These are phyloP conservation scores for Choanephora cucurbitarum DNA, from an alignment of 371 early-diverging fungal genomes.

Conservation along the genomic window DNA sequence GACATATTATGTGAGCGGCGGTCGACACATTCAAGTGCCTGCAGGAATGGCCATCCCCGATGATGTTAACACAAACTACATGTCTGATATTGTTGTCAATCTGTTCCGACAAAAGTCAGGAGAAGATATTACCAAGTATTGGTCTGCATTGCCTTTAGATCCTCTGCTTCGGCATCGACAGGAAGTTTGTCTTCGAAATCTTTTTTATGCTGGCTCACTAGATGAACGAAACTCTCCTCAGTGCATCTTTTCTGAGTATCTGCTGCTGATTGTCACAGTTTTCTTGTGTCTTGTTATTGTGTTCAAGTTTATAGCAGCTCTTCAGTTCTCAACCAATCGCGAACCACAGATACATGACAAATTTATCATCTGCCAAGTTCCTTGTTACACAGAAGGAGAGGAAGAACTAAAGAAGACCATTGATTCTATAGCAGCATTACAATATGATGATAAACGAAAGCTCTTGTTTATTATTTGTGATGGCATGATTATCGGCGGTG, in stretches of 20 bases:
- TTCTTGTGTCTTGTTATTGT: slow-evolving; percentile 83
- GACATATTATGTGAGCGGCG: slow-evolving; percentile 52
- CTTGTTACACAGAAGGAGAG: slow-evolving; percentile 98
- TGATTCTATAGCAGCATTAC: slow-evolving; percentile 83
- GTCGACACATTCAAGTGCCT: slow-evolving; percentile 23
- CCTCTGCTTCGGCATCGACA: slow-evolving; percentile 35
- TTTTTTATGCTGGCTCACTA: slow-evolving; percentile 84
- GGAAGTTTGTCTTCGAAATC: slow-evolving; percentile 71
- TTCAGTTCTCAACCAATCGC: slow-evolving; percentile 72
- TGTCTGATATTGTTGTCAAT: slow-evolving; percentile 57
- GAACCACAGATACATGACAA: slow-evolving; percentile 78
- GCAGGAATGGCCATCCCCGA: slow-evolving; percentile 18
- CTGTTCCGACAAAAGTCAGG: slow-evolving; percentile 67
- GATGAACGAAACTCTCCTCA: slow-evolving; percentile 78
- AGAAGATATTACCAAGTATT: slow-evolving; percentile 63
- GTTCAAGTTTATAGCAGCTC: slow-evolving; percentile 90
- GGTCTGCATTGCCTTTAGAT: slow-evolving; percentile 45
- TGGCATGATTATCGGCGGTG: slow-evolving; percentile 92
- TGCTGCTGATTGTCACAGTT: slow-evolving; percentile 75
- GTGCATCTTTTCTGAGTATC: slow-evolving; percentile 86
- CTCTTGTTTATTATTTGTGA: slow-evolving; percentile 91
- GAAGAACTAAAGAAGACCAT: slow-evolving; percentile 92
- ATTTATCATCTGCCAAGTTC: slow-evolving; percentile 86
- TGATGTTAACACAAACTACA: slow-evolving; percentile 34
- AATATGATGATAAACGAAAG: slow-evolving; percentile 94